Evolutionary conservation across 1,284 basidiomycete genomes (phyloP).

Genomic region (Apiotrichum akiyoshidainum): DNA sequence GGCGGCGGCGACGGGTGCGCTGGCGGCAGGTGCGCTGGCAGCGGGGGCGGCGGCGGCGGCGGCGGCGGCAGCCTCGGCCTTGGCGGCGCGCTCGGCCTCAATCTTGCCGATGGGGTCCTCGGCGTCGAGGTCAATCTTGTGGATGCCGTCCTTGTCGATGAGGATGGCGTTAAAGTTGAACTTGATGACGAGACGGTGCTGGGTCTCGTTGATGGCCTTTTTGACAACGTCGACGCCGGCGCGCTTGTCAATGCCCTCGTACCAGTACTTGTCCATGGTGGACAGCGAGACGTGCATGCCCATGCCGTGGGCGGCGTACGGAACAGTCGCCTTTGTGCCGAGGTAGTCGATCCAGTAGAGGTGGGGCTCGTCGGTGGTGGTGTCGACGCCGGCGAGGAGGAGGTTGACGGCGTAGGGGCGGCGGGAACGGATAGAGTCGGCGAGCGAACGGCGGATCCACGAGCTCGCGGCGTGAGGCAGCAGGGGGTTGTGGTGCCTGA

Average conservation of each 20-base stretch:
- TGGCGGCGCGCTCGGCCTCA: slow-evolving; percentile 25
- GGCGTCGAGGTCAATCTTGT: slow-evolving; percentile 60
- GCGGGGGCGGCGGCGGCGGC: slow-evolving; percentile 6
- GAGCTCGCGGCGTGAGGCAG: slow-evolving; percentile 85
- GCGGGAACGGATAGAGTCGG: slow-evolving; percentile 82
- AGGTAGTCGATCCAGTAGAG: slow-evolving; percentile 52
- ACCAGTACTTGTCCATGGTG: slow-evolving; percentile 78
- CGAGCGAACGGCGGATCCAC: slow-evolving; percentile 89
- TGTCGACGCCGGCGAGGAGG: slow-evolving; percentile 88
- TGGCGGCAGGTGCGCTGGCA: background rate
- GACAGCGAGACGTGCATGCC: slow-evolving; percentile 88
- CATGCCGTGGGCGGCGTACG: slow-evolving; percentile 94
- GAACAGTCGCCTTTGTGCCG: slow-evolving; percentile 55
- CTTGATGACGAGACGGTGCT: slow-evolving; percentile 78
- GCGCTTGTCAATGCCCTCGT: slow-evolving; percentile 54
- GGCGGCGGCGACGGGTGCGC: slow-evolving; percentile 11
- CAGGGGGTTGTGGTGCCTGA: slow-evolving; percentile 76
- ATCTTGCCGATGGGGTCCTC: slow-evolving; percentile 39
- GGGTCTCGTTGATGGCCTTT: slow-evolving; percentile 83
- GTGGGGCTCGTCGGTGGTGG: slow-evolving; percentile 58
- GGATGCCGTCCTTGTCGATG: slow-evolving; percentile 83
- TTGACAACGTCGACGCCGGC: slow-evolving; percentile 79
- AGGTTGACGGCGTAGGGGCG: slow-evolving; percentile 89
- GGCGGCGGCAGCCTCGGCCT: slow-evolving; percentile 19
- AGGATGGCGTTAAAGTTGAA: slow-evolving; percentile 85